Percentiles rank a stretch among this genome's conserved stretches.
phyloP scores from a whole-genome alignment of 768 basidiomycete species.

The Pulveroboletus sp. region DNA sequence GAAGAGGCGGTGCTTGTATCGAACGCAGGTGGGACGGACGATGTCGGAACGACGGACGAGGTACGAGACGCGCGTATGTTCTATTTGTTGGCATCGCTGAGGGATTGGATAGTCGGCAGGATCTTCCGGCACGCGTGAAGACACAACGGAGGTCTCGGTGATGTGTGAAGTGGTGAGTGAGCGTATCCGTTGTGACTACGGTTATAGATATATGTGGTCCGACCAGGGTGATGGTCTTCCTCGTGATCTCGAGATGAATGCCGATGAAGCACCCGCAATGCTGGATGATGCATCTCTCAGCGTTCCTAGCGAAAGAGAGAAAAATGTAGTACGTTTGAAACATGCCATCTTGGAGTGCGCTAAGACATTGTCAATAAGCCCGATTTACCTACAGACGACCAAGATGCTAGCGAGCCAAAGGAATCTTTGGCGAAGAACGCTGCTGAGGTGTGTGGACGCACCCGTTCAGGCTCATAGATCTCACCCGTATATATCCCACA shows the following conservation, averaged over 20 bases:
- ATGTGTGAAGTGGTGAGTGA: too few species aligned
- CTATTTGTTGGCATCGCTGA: slow-evolving; percentile 2
- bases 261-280: too few species aligned
- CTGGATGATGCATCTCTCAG: too few species aligned
- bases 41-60: slow-evolving; percentile 4
- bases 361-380: neutral
- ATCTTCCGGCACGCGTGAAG: neutral
- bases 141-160: neutral
- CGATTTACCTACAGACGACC: too few species aligned
- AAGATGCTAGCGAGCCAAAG: neutral
- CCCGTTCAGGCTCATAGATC: neutral
- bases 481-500: neutral
- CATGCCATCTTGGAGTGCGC: neutral
- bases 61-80: neutral
- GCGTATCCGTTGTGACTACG: too few species aligned
- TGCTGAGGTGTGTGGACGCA: neutral
- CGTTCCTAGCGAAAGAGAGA: neutral
- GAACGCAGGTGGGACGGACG: neutral
- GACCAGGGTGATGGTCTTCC: too few species aligned
- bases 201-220: too few species aligned
- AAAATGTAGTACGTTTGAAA: neutral
- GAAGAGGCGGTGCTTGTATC: neutral
- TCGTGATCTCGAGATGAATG: too few species aligned
- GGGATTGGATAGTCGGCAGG: neutral
- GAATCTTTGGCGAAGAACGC: neutral